A percentile compares a stretch with the other conserved stretches of the same genome.
Conservation (phyloP, 768 basidiomycete species). For the Tylopilus felleus region DNA sequence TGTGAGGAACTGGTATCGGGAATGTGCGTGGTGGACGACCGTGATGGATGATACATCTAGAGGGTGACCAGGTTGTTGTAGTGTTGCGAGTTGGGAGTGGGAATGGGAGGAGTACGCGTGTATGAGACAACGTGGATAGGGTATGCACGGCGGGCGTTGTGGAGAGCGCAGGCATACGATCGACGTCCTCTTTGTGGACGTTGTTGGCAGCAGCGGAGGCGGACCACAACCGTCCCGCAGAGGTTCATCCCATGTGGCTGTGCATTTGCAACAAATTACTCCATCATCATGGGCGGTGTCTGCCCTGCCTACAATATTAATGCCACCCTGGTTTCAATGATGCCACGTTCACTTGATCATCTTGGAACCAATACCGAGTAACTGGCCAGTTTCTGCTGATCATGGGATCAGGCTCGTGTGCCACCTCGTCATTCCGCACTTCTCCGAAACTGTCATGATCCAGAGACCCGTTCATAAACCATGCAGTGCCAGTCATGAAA, state of each 20-base stretch:
- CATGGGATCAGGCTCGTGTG: too few relatives aligned
- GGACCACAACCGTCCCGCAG: not conserved
- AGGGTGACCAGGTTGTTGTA: not conserved
- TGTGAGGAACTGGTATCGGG: conserved; percentile 1
- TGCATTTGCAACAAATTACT: not conserved
- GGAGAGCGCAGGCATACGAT: conserved; percentile 8
- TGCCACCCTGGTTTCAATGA: too few relatives aligned
- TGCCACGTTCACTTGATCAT: not conserved
- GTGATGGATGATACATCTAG: conserved; percentile 18
- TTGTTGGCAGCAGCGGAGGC: too few relatives aligned
- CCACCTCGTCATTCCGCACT: not conserved
- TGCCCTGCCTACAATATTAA: too few relatives aligned
- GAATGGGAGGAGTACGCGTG: not conserved
- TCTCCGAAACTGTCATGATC: too few relatives aligned
- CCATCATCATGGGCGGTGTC: too few relatives aligned
- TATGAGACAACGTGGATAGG: conserved; percentile 1
- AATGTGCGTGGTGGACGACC: conserved; percentile 12
- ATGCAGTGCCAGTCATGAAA: too few relatives aligned
- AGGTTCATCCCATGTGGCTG: conserved; percentile 7
- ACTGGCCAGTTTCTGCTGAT: too few relatives aligned
- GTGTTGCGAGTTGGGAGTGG: not conserved
- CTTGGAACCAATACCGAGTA: too few relatives aligned
- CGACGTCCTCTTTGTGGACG: not conserved
- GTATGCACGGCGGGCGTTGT: not conserved
- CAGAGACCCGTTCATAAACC: too few relatives aligned